phyloP scores from a whole-genome alignment of 805 yeast species.

The Teunomyces gatunensis region DNA sequence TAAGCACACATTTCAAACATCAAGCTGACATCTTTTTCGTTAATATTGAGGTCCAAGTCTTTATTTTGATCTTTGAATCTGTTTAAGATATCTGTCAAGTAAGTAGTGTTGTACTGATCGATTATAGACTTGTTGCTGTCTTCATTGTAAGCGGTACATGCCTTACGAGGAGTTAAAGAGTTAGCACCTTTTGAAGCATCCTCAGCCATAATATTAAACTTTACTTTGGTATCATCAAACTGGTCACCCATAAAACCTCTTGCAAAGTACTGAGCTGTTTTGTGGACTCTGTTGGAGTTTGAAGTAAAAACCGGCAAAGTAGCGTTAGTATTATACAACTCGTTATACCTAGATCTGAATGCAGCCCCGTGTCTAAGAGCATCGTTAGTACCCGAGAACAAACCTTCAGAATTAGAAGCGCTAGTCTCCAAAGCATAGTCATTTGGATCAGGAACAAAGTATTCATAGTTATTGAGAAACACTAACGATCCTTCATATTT shows the following conservation, averaged over 20 bases:
- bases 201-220: conserved; percentile 47
- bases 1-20: conserved; percentile 69
- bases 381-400: conserved; percentile 53
- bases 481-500: conserved; percentile 47
- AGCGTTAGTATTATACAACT: conserved; percentile 37
- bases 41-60: conserved; percentile 48
- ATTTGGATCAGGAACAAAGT: conserved; percentile 37
- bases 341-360: conserved; percentile 48
- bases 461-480: conserved; percentile 53
- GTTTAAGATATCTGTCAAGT: conserved; percentile 51
- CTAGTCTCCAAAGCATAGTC: conserved; percentile 51
- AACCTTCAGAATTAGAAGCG: conserved; percentile 40
- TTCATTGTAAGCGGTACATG: conserved; percentile 17
- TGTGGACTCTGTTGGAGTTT: conserved; percentile 53
- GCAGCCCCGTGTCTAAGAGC: conserved; percentile 48
- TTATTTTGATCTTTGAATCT: conserved; percentile 57
- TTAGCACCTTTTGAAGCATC: conserved; percentile 24
- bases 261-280: conserved; percentile 54
- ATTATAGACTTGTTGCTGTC: conserved; percentile 13
- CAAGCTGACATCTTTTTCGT: conserved; percentile 43
- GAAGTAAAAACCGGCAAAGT: conserved; percentile 53
- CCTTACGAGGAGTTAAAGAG: conserved; percentile 28
- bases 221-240: conserved; percentile 28
- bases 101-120: conserved; percentile 34
- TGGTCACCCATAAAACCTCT: conserved; percentile 55